Percentiles rank a stretch among this genome's conserved stretches.
These are phyloP conservation scores for Ormosia emarginata DNA, from an alignment of 306 rosid genomes.

Conservation along the genomic window DNA sequence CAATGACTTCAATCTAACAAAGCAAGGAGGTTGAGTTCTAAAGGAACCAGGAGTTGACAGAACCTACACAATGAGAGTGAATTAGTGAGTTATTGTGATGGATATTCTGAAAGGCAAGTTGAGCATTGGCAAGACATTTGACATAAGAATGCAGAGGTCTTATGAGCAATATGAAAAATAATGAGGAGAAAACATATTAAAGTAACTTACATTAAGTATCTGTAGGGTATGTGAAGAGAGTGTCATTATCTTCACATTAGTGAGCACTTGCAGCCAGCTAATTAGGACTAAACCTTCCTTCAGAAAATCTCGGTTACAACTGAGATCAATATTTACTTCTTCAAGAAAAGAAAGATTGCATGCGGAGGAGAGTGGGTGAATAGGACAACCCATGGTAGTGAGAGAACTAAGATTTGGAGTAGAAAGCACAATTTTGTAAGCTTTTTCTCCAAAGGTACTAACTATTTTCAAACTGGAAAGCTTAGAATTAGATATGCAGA, in stretches of 20 bases:
- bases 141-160: neutral
- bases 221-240: neutral
- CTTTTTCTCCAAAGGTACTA: neutral
- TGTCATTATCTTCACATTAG: neutral
- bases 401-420: neutral
- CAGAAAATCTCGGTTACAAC: fast-evolving
- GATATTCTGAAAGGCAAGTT: neutral
- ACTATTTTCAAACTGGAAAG: neutral
- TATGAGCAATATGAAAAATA: neutral
- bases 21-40: neutral
- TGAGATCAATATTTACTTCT: neutral
- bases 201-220: neutral
- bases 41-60: neutral
- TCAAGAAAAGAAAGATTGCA: neutral
- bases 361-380: neutral
- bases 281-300: neutral
- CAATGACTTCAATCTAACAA: neutral
- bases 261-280: neutral
- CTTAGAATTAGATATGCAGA: neutral
- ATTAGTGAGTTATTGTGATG: neutral
- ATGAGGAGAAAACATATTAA: neutral
- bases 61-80: neutral
- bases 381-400: neutral
- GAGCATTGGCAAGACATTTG: neutral
- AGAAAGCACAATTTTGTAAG: neutral